These are phyloP conservation scores for Trichoderma oligosporum DNA, from an alignment of 2,329 filamentous ascomycete genomes.

Conservation along the genomic window DNA sequence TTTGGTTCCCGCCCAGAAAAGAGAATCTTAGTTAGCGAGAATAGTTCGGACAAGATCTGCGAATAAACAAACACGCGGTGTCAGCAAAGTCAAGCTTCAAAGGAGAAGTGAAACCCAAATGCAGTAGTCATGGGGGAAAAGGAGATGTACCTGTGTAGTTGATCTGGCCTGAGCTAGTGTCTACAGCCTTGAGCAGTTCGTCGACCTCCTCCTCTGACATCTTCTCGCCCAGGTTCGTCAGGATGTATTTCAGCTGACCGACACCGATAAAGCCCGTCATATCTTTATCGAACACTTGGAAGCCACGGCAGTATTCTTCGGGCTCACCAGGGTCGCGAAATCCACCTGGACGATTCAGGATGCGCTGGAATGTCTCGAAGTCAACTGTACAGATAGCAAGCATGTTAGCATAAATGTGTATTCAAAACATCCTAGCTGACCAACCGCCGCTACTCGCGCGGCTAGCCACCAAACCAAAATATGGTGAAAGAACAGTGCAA, in stretches of 20 bases:
- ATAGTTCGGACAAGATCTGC: slow-evolving; percentile 81
- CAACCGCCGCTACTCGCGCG: background rate
- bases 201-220: slow-evolving; percentile 99
- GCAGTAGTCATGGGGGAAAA: background rate
- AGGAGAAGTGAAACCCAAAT: background rate
- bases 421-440: background rate
- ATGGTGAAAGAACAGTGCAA: background rate
- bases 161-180: slow-evolving; percentile 92
- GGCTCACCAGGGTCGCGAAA: slow-evolving; percentile 98
- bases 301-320: slow-evolving; percentile 96
- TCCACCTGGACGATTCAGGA: slow-evolving; percentile 94
- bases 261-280: slow-evolving; percentile 97
- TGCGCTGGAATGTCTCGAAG: slow-evolving; percentile 94
- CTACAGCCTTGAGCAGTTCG: slow-evolving; percentile 96
- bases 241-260: slow-evolving; percentile 94
- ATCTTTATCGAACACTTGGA: slow-evolving; percentile 99
- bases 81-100: slow-evolving; percentile 1
- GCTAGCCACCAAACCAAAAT: background rate
- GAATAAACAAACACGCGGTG: background rate
- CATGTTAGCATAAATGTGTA: slow-evolving; percentile 20
- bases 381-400: slow-evolving; percentile 61
- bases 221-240: slow-evolving; percentile 98
- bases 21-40: slow-evolving; percentile 64
- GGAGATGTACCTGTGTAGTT: slow-evolving; percentile 80
- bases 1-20: background rate